Evolutionary conservation across 1,284 basidiomycete genomes (phyloP).

Genomic region (Marasmius oreades): DNA sequence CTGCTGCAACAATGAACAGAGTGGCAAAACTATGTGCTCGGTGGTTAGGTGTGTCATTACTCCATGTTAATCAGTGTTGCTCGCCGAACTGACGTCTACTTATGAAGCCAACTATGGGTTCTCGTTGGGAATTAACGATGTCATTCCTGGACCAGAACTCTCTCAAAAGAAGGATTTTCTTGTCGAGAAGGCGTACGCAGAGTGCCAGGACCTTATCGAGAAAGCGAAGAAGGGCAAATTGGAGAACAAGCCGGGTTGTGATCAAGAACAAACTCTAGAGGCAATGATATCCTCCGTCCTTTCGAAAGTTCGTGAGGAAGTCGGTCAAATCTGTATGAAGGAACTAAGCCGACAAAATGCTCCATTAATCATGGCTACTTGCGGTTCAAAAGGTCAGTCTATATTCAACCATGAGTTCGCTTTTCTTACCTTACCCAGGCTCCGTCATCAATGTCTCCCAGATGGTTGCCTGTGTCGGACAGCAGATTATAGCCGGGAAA

Average conservation of each 20-base stretch:
- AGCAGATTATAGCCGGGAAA: constrained; percentile 97
- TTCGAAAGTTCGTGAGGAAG: constrained; percentile 92
- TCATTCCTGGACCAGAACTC: constrained; percentile 90
- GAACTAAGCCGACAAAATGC: constrained; percentile 97
- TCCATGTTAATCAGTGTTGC: background rate
- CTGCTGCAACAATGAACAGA: constrained; percentile 94
- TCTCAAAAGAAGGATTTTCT: constrained; percentile 81
- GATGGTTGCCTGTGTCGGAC: constrained; percentile 99
- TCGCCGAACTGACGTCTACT: constrained; percentile 60
- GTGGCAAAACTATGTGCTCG: constrained; percentile 95
- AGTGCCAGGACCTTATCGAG: constrained; percentile 85
- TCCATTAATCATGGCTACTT: constrained; percentile 98
- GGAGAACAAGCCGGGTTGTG: constrained; percentile 94
- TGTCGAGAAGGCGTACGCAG: constrained; percentile 87
- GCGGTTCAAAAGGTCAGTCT: constrained; percentile 91
- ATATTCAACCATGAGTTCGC: background rate
- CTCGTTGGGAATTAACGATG: constrained; percentile 98
- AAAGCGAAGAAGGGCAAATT: constrained; percentile 90
- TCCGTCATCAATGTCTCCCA: constrained; percentile 99
- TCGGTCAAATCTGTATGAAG: constrained; percentile 97
- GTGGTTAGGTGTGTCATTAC: constrained; percentile 72
- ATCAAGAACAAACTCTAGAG: constrained; percentile 97
- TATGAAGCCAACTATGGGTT: constrained; percentile 97
- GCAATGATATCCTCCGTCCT: constrained; percentile 92
- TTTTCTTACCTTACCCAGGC: constrained; percentile 44